A percentile compares a stretch with the other conserved stretches of the same genome.
Evolutionary conservation across 768 basidiomycete genomes (phyloP).

Genomic region (Hirschioporus abietinus): DNA sequence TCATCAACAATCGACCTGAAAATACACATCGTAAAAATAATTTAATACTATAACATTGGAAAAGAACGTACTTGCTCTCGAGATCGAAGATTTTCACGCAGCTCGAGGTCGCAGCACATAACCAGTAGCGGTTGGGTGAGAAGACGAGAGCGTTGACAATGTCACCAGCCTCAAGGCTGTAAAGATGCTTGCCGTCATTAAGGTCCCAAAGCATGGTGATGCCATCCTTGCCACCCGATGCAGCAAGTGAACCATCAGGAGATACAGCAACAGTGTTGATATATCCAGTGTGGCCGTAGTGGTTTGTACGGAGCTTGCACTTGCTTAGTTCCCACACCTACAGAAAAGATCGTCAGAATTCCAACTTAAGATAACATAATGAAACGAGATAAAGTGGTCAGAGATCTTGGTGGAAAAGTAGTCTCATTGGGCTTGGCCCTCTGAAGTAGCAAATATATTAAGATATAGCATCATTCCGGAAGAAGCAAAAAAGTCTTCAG

Average conservation of each 20-base stretch:
- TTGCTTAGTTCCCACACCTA: constrained; percentile 99
- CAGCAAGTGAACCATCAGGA: constrained; percentile 97
- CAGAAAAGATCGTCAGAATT: not conserved
- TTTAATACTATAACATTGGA: not conserved
- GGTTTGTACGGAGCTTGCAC: constrained; percentile 99
- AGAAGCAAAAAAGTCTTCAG: constrained; percentile 11
- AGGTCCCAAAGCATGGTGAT: constrained; percentile 99
- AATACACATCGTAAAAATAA: constrained; percentile 10
- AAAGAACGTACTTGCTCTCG: constrained; percentile 85
- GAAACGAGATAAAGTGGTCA: constrained; percentile 35
- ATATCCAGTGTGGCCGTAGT: constrained; percentile 99
- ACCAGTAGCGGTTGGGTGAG: constrained; percentile 99
- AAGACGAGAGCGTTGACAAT: constrained; percentile 99
- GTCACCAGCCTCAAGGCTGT: constrained; percentile 98
- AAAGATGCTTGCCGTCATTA: constrained; percentile 99
- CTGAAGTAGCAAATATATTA: constrained; percentile 62
- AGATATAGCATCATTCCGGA: constrained; percentile 32
- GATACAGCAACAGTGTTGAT: constrained; percentile 99
- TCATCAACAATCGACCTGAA: constrained; percentile 94
- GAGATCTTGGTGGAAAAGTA: constrained; percentile 78
- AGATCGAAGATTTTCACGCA: constrained; percentile 99
- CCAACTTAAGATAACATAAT: not conserved
- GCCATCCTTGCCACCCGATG: constrained; percentile 98
- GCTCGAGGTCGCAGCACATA: constrained; percentile 95
- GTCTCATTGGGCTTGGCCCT: constrained; percentile 70